These are phyloP conservation scores for Phytophthora cryptogea DNA, from an alignment of 352 stramenopile species.

Conservation along the genomic window DNA sequence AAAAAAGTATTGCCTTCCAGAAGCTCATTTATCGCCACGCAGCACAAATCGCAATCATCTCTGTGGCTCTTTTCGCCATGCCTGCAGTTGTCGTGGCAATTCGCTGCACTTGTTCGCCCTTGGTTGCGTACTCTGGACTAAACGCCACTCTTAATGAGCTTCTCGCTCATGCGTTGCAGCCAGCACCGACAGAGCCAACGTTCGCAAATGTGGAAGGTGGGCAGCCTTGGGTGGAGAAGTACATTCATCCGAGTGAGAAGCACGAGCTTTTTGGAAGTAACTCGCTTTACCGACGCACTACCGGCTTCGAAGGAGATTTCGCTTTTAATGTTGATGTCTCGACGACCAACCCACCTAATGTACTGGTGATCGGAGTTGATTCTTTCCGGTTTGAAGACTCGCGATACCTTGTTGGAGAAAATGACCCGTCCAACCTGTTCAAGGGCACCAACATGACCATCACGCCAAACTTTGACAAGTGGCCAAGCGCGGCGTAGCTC, in stretches of 20 bases:
- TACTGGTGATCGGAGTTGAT: slow-evolving; percentile 16
- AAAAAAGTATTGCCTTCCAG: background rate
- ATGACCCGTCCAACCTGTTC: slow-evolving; percentile 39
- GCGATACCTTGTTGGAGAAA: slow-evolving; percentile 20
- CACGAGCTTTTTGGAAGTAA: slow-evolving; percentile 12
- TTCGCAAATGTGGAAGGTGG: background rate
- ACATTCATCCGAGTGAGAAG: slow-evolving; percentile 15
- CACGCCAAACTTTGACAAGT: slow-evolving; percentile 53
- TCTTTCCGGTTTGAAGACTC: slow-evolving; percentile 20
- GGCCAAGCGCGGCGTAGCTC: slow-evolving; percentile 49
- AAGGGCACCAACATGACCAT: slow-evolving; percentile 31
- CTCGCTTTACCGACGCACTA: slow-evolving; percentile 17
- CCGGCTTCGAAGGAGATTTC: slow-evolving; percentile 17
- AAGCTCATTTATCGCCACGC: slow-evolving; percentile 1
- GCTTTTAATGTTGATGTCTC: slow-evolving; percentile 13
- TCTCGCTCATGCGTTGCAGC: slow-evolving; percentile 15
- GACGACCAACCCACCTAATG: slow-evolving; percentile 7
- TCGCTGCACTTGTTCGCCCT: slow-evolving; percentile 10
- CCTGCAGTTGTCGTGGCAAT: slow-evolving; percentile 8
- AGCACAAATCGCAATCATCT: background rate
- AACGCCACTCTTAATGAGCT: slow-evolving; percentile 22
- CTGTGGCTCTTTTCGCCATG: slow-evolving; percentile 7
- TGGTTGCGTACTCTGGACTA: slow-evolving; percentile 15
- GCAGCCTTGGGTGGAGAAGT: slow-evolving; percentile 8
- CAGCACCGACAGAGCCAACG: slow-evolving; percentile 3